Conservation (phyloP, 2,329 filamentous ascomycete genomes). For the Alternaria postmessia region DNA sequence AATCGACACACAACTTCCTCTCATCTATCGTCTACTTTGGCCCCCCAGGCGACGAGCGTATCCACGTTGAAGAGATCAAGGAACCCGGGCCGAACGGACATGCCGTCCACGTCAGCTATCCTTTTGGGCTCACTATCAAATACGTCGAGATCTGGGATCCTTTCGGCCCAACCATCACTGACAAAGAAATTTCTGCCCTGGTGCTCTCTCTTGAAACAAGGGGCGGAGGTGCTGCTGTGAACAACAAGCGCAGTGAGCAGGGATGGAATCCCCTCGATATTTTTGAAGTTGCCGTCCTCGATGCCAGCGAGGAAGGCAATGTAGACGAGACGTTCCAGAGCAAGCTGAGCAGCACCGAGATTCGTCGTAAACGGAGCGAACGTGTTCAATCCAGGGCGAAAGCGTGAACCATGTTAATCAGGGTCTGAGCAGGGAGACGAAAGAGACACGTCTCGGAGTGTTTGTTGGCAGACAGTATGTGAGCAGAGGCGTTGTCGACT, state of each 20-base stretch:
- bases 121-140: constrained; percentile 71
- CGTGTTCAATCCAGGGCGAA: constrained; percentile 32
- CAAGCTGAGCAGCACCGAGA: constrained; percentile 93
- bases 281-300: constrained; percentile 89
- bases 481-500: constrained; percentile 17
- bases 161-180: constrained; percentile 89
- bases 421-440: constrained; percentile 1
- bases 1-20: constrained; percentile 75
- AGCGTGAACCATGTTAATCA: constrained; percentile 24
- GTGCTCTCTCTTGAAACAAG: constrained; percentile 90
- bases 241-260: constrained; percentile 77
- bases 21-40: constrained; percentile 66
- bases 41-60: constrained; percentile 56
- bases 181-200: constrained; percentile 78
- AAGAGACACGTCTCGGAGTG: constrained; percentile 16
- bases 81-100: constrained; percentile 59
- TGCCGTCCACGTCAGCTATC: constrained; percentile 66
- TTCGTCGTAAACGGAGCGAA: constrained; percentile 60
- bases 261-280: constrained; percentile 80
- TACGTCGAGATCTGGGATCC: constrained; percentile 87
- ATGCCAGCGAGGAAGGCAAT: constrained; percentile 65
- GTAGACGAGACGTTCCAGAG: constrained; percentile 71
- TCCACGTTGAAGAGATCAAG: constrained; percentile 55
- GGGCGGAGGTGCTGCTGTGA: constrained; percentile 83
- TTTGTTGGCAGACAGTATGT: constrained; percentile 20